Evolutionary conservation across 768 basidiomycete species (phyloP), one percentile per base, ranked within the genome.

Genomic region (Auricularia sp.): DNA sequence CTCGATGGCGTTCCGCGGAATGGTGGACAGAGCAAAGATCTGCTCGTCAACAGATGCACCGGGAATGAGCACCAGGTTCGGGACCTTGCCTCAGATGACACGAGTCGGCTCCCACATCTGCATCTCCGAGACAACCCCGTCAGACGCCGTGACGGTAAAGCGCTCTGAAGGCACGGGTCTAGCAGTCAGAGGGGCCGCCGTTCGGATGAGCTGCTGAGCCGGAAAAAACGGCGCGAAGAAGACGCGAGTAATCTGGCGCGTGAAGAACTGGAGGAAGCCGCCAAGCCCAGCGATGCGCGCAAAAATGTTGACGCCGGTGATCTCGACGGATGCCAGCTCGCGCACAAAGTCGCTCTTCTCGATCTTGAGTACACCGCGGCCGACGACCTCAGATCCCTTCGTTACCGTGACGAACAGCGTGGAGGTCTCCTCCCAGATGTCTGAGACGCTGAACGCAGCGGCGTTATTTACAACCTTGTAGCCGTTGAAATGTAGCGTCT

Each of bases 381-480:
- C 63, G 29, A 56, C 63, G 3, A 64, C 47, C 8, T 18, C 29
- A 4, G 16, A 54, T 6, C 34, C 47, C 8, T 35, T 7, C 6
- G 63, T 34, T 8, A 54, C 35, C 18, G 45, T 64, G 14, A 64
- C 63, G 35, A 34, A 64, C 34, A 64, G 63, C 34, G 47, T 64
- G 14, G 63, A 54, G 18, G 54, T 54, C 54, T 64, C 47, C 35
- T 36, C 47, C 63, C 63, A 64, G 24, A 64, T 34, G 35, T 54
- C 34, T 24, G 4, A n/a, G 36, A 37, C 13, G 47, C 54, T 64
- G 47, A 64, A 54, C 63, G 47, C 54, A 3, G 63, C 45, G 63
- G 47, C 54, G 63, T 64, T 64, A 29, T 64, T 54, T 13, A 64
- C 63, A 21, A 64, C 54, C 33, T 64, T 64, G 63, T 42, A 64